Evolutionary conservation across 1,139 yeast genomes (phyloP), one percentile per base, ranked within the genome.

Genomic region (Suhomyces yuchorum): DNA sequence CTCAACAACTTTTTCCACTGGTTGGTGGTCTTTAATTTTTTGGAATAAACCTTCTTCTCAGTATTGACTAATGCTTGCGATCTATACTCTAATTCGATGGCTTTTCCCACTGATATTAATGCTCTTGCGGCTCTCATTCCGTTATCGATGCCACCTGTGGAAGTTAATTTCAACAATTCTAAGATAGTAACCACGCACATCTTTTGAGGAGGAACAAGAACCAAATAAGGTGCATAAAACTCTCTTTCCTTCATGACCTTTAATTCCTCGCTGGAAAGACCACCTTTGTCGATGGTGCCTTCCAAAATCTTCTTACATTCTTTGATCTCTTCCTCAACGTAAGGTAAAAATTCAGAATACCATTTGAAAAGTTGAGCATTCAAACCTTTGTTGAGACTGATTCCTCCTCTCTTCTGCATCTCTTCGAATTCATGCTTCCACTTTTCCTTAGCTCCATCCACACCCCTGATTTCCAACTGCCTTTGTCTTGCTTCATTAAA

Each of bases 71-170:
- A 68, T 51, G 78, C 75, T 55, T 85, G 86, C 0, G 93, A 79
- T 57, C 87, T 81, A 63, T 86, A 89, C 64, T 93, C 98, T 56
- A 84, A 68, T 64, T 93, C 97, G 30, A 92, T 75, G 8, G 96
- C 93, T 56, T 79, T 82, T 4, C 97, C 96, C 5, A 93, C 91
- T 1, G 88, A 76, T 19, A 86, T 71, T 19, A 91, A 88, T 0
- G 96, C 92, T 55, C 90, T 78, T 0, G 96, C 90, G 0, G 93
- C 85, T 59, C 92, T 78, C 83, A 91, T 85, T 36, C 97, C 97
- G 55, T 86, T 90, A n/a, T 78, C 73, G 30, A 84, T 78, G 43
- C 93, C 95, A 37, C 91, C 87, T 3, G 91, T 83, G 3, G 92
- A 81, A 52, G 85, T 82, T 49, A 87, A 68, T 56, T 87, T 87